Base-by-base conservation (phyloP, 495 filamentous ascomycete genomes). In the Penicillium goetzii region DNA sequence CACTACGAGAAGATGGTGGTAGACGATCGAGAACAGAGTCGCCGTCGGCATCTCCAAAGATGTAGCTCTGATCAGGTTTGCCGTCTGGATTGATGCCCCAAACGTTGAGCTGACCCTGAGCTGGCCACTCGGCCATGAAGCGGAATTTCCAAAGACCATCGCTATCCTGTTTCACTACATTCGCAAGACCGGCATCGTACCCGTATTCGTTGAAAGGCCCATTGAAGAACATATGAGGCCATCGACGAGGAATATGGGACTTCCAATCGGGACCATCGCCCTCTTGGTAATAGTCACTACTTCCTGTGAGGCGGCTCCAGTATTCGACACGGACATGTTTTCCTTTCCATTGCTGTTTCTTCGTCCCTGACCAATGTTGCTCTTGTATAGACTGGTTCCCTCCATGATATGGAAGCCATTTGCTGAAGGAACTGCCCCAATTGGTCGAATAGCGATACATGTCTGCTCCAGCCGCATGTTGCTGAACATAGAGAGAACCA, bases 11-110 rank as follows among this genome's bases (percentile, higher is more conserved):
- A 41, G 80, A 84, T 5, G 88, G 88, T 2, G 88, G 85, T 19
- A 90, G 77, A 36, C 86, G 84, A 65, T 91, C 88, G 19, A 91
- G 69, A 11, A 90, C 78, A 1, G 77, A 78, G 68, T 91, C 83
- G 12, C 77, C 79, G 65, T 90, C 83, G 6, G 86, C 80, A 64
- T 90, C 88, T 33, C 88, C 88, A 56, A 79, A 83, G 4, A 88
- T 78, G 34, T 76, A 81, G 17, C 81, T 81, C 54, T 85, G 74
- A 64, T 90, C 88, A 3, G 88, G 88, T 64, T 85, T 75, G 17
- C 87, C 86, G 72, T 89, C 83, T 0, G 82, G 81, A 64, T 90
- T 87, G 65, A 89, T 86, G 41, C 88, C 88, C 88, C 88, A 91
- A 2, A 86, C 77, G 64, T 89, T 91, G 61, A 90, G 74, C 62